Evolutionary conservation across 805 yeast species (phyloP).

Genomic region (Pichia nanzhaoensis): DNA sequence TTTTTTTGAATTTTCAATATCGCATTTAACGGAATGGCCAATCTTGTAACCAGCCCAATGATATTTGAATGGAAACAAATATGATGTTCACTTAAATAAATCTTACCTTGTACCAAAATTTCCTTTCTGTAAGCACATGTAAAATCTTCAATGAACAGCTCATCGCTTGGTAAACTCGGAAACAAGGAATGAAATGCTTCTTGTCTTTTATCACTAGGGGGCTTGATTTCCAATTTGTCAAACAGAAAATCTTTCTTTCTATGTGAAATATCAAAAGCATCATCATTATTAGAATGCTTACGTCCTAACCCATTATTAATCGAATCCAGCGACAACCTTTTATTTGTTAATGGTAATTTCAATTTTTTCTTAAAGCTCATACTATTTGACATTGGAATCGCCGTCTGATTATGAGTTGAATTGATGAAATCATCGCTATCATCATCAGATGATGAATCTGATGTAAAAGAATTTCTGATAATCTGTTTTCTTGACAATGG

Average conservation of each 20-base stretch:
- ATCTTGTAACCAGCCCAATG: conserved; percentile 58
- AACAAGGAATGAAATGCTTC: conserved; percentile 55
- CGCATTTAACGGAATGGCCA: conserved; percentile 52
- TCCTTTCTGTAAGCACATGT: conserved; percentile 62
- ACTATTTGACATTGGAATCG: conserved; percentile 5
- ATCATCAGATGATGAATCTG: not conserved
- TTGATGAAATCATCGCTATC: conserved; percentile 6
- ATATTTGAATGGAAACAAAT: conserved; percentile 62
- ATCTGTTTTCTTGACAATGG: conserved; percentile 5
- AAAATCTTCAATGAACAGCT: conserved; percentile 52
- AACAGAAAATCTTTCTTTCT: conserved; percentile 13
- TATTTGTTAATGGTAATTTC: conserved; percentile 11
- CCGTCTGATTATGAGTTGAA: not conserved
- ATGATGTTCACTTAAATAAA: conserved; percentile 50
- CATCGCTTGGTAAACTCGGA: conserved; percentile 43
- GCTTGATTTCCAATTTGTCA: conserved; percentile 22
- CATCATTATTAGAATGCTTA: conserved; percentile 8
- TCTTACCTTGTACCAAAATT: conserved; percentile 58
- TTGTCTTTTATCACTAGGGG: conserved; percentile 46
- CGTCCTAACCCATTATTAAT: conserved; percentile 9
- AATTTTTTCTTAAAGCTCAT: conserved; percentile 14
- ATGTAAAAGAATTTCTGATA: conserved; percentile 5
- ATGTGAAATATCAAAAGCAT: conserved; percentile 1
- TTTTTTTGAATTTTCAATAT: conserved; percentile 59
- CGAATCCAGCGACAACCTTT: conserved; percentile 5